A percentile compares a stretch with the other conserved stretches of the same genome.
Evolutionary conservation across 2,329 filamentous ascomycete species (phyloP).

Genomic region (Alternaria sp.): DNA sequence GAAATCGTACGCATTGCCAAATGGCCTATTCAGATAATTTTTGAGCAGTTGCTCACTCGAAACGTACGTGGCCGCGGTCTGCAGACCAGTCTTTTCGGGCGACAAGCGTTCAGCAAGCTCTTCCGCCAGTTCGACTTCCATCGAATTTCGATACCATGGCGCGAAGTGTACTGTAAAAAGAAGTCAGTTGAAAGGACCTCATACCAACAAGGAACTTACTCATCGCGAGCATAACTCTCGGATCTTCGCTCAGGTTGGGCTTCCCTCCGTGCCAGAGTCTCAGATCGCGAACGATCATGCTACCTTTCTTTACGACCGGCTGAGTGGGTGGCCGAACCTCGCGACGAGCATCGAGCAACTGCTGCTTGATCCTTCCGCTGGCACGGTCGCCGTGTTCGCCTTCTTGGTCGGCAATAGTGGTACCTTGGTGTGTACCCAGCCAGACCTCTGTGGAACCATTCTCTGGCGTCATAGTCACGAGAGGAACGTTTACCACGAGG

Average conservation of each 20-base stretch:
- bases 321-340: slow-evolving; percentile 29
- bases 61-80: slow-evolving; percentile 61
- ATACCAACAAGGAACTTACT: slow-evolving; percentile 23
- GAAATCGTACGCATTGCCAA: slow-evolving; percentile 69
- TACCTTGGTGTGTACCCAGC: slow-evolving; percentile 55
- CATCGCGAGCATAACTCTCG: slow-evolving; percentile 55
- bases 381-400: slow-evolving; percentile 50
- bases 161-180: slow-evolving; percentile 56
- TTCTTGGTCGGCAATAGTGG: slow-evolving; percentile 42
- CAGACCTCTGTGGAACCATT: slow-evolving; percentile 61
- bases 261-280: slow-evolving; percentile 59
- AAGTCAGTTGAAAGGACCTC: slow-evolving; percentile 1
- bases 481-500: slow-evolving; percentile 55
- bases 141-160: slow-evolving; percentile 64
- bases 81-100: slow-evolving; percentile 48
- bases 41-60: slow-evolving; percentile 50
- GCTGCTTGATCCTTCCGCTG: slow-evolving; percentile 37
- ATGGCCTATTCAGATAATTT: slow-evolving; percentile 62
- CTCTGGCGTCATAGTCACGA: slow-evolving; percentile 53
- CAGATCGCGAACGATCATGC: slow-evolving; percentile 55
- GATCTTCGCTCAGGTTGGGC: slow-evolving; percentile 53
- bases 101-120: slow-evolving; percentile 57
- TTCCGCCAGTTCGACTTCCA: slow-evolving; percentile 62
- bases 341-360: slow-evolving; percentile 25
- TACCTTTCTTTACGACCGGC: slow-evolving; percentile 50